Conservation (phyloP, 805 yeast genomes). For the Yarrowia alimentaria region DNA sequence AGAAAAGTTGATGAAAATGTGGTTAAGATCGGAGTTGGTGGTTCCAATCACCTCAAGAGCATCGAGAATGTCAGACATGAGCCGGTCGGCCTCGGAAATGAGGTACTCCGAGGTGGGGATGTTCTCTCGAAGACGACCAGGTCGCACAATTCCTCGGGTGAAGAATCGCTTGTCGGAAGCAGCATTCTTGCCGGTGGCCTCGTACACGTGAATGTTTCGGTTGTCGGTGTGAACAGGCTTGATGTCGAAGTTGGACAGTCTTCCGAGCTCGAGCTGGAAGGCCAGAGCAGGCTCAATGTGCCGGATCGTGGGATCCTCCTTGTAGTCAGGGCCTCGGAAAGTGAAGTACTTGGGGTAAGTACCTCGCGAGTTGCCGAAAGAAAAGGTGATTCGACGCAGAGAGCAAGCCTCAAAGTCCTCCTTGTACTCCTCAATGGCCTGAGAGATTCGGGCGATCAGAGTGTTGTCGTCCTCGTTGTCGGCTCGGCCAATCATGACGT, state of each 20-base stretch:
- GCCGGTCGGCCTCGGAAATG: constrained; percentile 92
- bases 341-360: constrained; percentile 94
- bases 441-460: constrained; percentile 59
- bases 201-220: constrained; percentile 95
- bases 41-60: constrained; percentile 93
- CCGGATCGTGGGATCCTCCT: constrained; percentile 90
- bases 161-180: constrained; percentile 92
- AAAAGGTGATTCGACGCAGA: constrained; percentile 90
- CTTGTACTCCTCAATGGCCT: constrained; percentile 62
- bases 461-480: constrained; percentile 75
- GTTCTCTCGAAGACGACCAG: constrained; percentile 92
- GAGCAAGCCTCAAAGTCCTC: constrained; percentile 68
- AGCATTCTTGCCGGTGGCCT: constrained; percentile 92
- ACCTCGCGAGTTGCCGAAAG: constrained; percentile 79
- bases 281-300: constrained; percentile 98
- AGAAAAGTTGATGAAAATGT: constrained; percentile 93
- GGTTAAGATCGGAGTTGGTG: constrained; percentile 92
- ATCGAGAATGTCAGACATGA: constrained; percentile 94
- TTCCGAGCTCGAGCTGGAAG: constrained; percentile 90
- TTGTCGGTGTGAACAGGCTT: constrained; percentile 94
- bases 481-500: constrained; percentile 68
- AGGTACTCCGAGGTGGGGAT: constrained; percentile 89
- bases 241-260: constrained; percentile 91
- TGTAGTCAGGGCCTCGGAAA: constrained; percentile 81
- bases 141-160: constrained; percentile 95